These are phyloP conservation scores for Corymbia citriodora DNA, from an alignment of 441 rosid species.

Conservation along the genomic window DNA sequence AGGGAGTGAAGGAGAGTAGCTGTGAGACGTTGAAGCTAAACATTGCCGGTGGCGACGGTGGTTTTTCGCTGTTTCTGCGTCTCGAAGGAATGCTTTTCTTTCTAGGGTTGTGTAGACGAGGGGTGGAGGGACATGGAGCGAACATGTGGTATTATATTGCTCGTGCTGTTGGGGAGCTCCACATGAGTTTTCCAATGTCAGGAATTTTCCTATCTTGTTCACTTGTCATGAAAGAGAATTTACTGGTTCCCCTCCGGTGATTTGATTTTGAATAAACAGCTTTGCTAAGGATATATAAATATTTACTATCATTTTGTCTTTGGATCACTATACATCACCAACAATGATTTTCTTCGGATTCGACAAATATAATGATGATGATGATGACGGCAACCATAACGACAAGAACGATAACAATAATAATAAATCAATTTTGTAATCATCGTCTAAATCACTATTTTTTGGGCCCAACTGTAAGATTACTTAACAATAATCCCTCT, in stretches of 20 bases:
- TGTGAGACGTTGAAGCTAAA: not conserved
- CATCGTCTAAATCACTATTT: not conserved
- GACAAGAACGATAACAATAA: too few relatives aligned
- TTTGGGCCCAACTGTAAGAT: not conserved
- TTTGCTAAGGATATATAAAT: not conserved
- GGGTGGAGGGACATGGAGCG: too few relatives aligned
- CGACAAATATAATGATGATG: not conserved
- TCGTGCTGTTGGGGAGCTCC: not conserved
- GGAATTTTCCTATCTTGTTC: not conserved
- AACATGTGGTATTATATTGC: too few relatives aligned
- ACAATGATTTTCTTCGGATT: not conserved
- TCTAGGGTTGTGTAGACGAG: too few relatives aligned
- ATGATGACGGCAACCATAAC: not conserved
- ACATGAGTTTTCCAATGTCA: not conserved
- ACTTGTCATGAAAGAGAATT: not conserved
- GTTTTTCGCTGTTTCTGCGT: too few relatives aligned
- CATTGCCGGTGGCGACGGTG: too few relatives aligned
- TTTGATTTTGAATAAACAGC: not conserved
- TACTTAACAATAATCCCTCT: not conserved
- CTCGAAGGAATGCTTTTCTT: too few relatives aligned
- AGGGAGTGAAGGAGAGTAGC: not conserved
- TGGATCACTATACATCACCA: not conserved
- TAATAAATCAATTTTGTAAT: not conserved
- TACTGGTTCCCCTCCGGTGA: not conserved
- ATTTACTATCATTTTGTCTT: not conserved